Evolutionary conservation across 805 yeast species (phyloP).

Genomic region (Saccharomyces eubayanus): DNA sequence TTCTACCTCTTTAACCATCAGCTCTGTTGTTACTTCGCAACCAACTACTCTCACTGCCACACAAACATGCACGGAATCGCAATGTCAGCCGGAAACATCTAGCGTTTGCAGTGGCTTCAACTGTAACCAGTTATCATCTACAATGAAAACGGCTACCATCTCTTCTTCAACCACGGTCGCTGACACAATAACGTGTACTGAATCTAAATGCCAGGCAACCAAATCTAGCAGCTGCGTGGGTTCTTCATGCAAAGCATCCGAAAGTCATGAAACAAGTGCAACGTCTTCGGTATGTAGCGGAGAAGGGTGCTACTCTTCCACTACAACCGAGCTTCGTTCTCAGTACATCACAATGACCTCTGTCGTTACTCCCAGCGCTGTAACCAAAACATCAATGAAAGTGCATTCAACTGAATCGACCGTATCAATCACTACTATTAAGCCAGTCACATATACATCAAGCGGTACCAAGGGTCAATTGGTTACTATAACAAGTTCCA

Average conservation of each 20-base stretch:
- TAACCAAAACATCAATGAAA: conserved; percentile 2
- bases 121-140: background rate
- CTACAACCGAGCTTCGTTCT: background rate
- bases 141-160: background rate
- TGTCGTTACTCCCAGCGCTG: conserved; percentile 1
- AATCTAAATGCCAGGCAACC: background rate
- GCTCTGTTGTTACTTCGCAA: conserved; percentile 12
- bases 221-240: background rate
- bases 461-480: conserved; percentile 4
- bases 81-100: background rate
- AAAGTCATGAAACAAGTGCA: background rate
- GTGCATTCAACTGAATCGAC: conserved; percentile 6
- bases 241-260: background rate
- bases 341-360: background rate
- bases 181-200: background rate
- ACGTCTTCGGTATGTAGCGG: background rate
- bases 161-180: background rate
- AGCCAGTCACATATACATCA: conserved; percentile 7
- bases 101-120: background rate
- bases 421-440: conserved; percentile 6
- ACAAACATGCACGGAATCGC: conserved; percentile 3
- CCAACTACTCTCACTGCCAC: conserved; percentile 8
- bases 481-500: conserved; percentile 8
- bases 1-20: conserved; percentile 4
- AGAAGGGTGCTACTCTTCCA: background rate